phyloP scores from a whole-genome alignment of 768 basidiomycete species.

The Kwoniella sp. region DNA sequence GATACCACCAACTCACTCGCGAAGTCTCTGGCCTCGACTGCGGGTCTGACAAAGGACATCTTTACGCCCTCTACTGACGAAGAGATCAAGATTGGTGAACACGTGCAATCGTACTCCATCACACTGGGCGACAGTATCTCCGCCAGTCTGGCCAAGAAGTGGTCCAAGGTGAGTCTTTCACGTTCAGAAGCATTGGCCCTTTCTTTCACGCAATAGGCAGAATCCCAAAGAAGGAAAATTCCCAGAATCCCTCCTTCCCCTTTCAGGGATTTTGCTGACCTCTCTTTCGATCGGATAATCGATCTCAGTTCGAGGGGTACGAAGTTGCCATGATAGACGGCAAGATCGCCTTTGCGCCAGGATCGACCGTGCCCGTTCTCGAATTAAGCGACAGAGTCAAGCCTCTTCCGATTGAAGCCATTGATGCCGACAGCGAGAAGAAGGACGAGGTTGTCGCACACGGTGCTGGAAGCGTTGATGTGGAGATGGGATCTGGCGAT shows the following conservation, averaged over 20 bases:
- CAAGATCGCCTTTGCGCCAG: constrained; percentile 78
- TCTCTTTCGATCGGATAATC: too few relatives aligned
- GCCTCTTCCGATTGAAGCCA: constrained; percentile 35
- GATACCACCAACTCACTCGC: constrained; percentile 73
- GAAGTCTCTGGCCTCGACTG: constrained; percentile 76
- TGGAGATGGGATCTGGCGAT: constrained; percentile 15
- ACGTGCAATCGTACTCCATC: constrained; percentile 91
- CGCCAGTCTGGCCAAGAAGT: constrained; percentile 68
- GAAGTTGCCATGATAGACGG: constrained; percentile 92
- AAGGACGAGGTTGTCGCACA: background rate
- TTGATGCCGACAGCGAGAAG: constrained; percentile 5
- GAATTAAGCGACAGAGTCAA: constrained; percentile 62
- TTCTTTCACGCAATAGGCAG: too few relatives aligned
- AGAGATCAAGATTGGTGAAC: constrained; percentile 86
- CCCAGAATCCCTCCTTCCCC: background rate
- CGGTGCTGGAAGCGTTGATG: background rate
- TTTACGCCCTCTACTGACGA: constrained; percentile 77
- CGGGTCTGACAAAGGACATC: constrained; percentile 90
- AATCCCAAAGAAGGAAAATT: too few relatives aligned
- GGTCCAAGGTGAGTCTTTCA: constrained; percentile 70
- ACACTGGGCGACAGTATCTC: constrained; percentile 88
- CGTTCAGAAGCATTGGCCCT: background rate
- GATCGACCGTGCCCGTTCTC: constrained; percentile 83
- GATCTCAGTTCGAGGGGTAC: constrained; percentile 86
- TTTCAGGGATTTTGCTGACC: background rate